These are phyloP conservation scores for Pachysandra terminalis DNA, from an alignment of 164 flowering plant genomes.

Conservation along the genomic window DNA sequence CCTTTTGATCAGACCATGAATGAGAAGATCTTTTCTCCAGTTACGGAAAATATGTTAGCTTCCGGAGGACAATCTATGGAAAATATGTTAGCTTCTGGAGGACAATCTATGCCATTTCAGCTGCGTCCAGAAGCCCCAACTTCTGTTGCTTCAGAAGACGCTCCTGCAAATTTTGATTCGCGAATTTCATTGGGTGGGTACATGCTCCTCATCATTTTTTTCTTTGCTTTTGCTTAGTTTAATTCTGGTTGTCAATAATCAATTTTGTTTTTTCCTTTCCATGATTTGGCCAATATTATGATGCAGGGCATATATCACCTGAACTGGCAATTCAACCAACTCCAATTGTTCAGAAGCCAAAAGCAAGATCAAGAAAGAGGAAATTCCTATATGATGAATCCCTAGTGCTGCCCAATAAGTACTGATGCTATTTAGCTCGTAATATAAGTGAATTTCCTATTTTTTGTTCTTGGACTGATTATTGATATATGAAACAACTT, in stretches of 20 bases:
- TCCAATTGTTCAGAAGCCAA: constrained; percentile 47
- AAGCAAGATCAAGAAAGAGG: constrained; percentile 45
- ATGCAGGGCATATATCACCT: constrained; percentile 38
- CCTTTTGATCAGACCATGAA: constrained; percentile 17
- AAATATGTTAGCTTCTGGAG: constrained; percentile 32
- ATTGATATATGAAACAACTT: constrained; percentile 12
- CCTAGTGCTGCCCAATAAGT: constrained; percentile 63
- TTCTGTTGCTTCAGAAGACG: constrained; percentile 28
- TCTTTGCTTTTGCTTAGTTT: background rate
- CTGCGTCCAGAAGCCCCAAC: constrained; percentile 23
- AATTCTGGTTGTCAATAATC: background rate
- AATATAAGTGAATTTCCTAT: background rate
- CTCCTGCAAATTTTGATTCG: constrained; percentile 21
- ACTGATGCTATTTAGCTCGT: constrained; percentile 5
- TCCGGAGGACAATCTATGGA: constrained; percentile 32
- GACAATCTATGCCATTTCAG: constrained; percentile 26
- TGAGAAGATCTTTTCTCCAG: constrained; percentile 42
- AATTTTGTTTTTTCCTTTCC: no score
- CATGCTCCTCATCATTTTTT: constrained; percentile 4
- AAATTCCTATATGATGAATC: constrained; percentile 44
- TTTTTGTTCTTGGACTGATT: constrained; percentile 2
- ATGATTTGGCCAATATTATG: background rate
- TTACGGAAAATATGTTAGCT: constrained; percentile 22
- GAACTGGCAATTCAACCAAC: constrained; percentile 43
- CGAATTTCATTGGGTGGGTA: constrained; percentile 42